These are phyloP conservation scores for Sarocladium kiliense DNA, from an alignment of 2,329 filamentous ascomycete species.

Conservation along the genomic window DNA sequence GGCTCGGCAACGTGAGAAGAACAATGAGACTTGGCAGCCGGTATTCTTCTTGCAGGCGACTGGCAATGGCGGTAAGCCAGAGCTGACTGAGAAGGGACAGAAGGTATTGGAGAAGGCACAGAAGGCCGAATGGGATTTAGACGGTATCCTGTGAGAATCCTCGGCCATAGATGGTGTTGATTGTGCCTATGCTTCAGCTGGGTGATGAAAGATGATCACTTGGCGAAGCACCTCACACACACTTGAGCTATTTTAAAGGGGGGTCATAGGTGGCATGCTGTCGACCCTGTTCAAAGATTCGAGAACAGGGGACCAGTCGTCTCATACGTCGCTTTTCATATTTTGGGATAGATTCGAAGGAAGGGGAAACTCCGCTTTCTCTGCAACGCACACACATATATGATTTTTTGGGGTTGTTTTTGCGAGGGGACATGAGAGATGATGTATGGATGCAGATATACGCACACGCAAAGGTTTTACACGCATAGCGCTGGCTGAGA, in stretches of 20 bases:
- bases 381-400: background rate
- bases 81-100: slow-evolving; percentile 49
- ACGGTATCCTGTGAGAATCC: slow-evolving; percentile 32
- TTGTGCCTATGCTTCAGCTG: background rate
- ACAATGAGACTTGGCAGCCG: slow-evolving; percentile 70
- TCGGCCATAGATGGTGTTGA: background rate
- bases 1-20: slow-evolving; percentile 71
- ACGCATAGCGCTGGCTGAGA: background rate
- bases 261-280: too few relatives aligned
- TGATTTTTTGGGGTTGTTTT: too few relatives aligned
- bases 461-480: background rate
- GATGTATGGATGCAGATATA: background rate
- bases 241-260: too few relatives aligned
- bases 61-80: slow-evolving; percentile 50
- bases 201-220: background rate
- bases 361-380: background rate
- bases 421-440: too few relatives aligned
- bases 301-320: background rate
- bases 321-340: background rate
- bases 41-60: slow-evolving; percentile 71
- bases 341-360: slow-evolving; percentile 9
- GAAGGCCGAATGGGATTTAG: slow-evolving; percentile 46
- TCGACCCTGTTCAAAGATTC: background rate
- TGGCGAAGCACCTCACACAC: too few relatives aligned
- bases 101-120: slow-evolving; percentile 47